Evolutionary conservation across 2,329 filamentous ascomycete species (phyloP).

Genomic region (Chalara sp.): DNA sequence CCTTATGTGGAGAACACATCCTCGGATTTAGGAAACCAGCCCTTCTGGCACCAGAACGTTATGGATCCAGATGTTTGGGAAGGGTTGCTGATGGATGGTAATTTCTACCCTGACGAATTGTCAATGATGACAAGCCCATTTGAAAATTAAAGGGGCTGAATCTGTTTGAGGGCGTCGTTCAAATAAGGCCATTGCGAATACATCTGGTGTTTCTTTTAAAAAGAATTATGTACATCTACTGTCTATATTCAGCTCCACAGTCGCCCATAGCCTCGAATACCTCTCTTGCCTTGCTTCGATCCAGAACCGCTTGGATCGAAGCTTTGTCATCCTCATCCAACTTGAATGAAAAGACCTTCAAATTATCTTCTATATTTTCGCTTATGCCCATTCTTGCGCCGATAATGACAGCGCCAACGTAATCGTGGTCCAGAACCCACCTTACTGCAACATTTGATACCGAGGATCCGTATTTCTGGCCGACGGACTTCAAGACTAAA

Average conservation of each 20-base stretch:
- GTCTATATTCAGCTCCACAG: constrained; percentile 34
- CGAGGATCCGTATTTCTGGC: constrained; percentile 32
- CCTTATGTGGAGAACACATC: too few species aligned
- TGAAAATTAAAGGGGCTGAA: too few species aligned
- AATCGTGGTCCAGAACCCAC: constrained; percentile 42
- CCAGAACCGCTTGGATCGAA: constrained; percentile 27
- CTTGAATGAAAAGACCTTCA: constrained; percentile 31
- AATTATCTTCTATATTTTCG: constrained; percentile 31
- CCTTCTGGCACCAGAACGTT: too few species aligned
- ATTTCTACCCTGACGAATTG: too few species aligned
- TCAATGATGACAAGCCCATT: too few species aligned
- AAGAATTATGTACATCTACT: not conserved
- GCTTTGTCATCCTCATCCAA: constrained; percentile 30
- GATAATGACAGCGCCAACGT: constrained; percentile 43
- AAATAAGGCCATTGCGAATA: too few species aligned
- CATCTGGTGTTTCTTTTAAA: too few species aligned
- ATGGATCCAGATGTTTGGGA: too few species aligned
- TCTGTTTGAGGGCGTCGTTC: too few species aligned
- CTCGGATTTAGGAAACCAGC: too few species aligned
- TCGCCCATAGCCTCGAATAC: constrained; percentile 32
- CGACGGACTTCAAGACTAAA: constrained; percentile 29
- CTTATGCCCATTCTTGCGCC: constrained; percentile 37
- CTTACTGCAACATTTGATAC: constrained; percentile 40
- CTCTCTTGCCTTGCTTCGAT: constrained; percentile 23
- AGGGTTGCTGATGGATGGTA: too few species aligned